phyloP scores from a whole-genome alignment of 148 eudicot species.

The Spergularia bocconei region DNA sequence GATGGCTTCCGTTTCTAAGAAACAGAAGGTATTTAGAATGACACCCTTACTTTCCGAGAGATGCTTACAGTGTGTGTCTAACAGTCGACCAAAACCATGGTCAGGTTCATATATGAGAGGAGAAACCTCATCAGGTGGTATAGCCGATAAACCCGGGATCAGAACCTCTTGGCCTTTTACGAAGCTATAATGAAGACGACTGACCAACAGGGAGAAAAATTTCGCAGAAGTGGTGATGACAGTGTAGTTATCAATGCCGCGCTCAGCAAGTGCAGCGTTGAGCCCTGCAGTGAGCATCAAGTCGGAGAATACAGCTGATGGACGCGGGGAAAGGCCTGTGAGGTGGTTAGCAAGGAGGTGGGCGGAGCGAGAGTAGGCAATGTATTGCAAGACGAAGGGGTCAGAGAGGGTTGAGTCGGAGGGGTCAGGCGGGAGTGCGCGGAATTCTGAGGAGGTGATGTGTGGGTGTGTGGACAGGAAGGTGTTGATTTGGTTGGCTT shows the following conservation, averaged over 20 bases:
- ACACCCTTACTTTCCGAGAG: conserved; percentile 25
- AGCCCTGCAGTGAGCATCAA: conserved; percentile 31
- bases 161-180: conserved; percentile 10
- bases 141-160: conserved; percentile 26
- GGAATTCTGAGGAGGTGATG: conserved; percentile 22
- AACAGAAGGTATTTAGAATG: conserved; percentile 24
- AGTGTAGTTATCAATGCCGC: conserved; percentile 20
- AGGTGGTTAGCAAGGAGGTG: conserved; percentile 30
- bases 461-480: conserved; percentile 31
- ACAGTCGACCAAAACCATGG: conserved; percentile 19
- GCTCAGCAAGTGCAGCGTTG: conserved; percentile 1
- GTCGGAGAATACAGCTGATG: conserved; percentile 33
- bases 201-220: conserved; percentile 24
- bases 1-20: conserved; percentile 30
- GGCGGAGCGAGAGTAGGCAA: conserved; percentile 31
- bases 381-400: conserved; percentile 33
- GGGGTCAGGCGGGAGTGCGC: neutral
- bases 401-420: conserved; percentile 8
- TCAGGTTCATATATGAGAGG: conserved; percentile 19
- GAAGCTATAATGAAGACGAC: conserved; percentile 12
- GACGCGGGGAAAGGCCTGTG: conserved; percentile 21
- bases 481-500: conserved; percentile 25
- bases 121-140: conserved; percentile 26
- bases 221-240: conserved; percentile 36
- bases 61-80: conserved; percentile 15